Evolutionary conservation across 768 basidiomycete species (phyloP).

Genomic region (Leccinum olivaceopallidum): DNA sequence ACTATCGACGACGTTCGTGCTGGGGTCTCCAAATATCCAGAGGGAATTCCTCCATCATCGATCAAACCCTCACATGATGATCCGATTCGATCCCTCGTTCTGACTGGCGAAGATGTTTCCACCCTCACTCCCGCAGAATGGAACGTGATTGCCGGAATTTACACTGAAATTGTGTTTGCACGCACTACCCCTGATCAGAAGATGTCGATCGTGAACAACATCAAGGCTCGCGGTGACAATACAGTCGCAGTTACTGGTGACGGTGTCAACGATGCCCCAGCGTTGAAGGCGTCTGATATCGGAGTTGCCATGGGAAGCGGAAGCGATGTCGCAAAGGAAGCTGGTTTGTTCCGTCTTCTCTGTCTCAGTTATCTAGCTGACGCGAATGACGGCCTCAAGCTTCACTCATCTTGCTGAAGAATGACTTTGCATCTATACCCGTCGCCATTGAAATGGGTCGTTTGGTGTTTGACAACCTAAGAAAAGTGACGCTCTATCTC

Average conservation of each 20-base stretch:
- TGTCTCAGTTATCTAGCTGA: background rate
- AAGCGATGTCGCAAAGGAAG: conserved; percentile 54
- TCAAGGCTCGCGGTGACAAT: conserved; percentile 47
- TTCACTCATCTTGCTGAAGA: conserved; percentile 51
- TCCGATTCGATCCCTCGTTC: conserved; percentile 39
- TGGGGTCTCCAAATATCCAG: conserved; percentile 1
- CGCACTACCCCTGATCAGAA: conserved; percentile 60
- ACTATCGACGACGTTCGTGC: conserved; percentile 28
- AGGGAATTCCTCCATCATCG: background rate
- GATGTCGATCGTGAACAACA: conserved; percentile 54
- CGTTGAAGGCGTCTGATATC: conserved; percentile 53
- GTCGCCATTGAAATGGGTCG: conserved; percentile 60
- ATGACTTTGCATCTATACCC: conserved; percentile 58
- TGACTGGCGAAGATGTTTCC: conserved; percentile 47
- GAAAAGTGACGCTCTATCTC: conserved; percentile 47
- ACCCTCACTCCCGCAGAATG: conserved; percentile 38
- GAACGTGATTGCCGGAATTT: conserved; percentile 38
- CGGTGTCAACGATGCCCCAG: conserved; percentile 54
- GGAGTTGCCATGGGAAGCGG: conserved; percentile 54
- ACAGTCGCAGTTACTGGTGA: conserved; percentile 58
- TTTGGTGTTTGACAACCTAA: conserved; percentile 57
- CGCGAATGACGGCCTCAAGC: conserved; percentile 20
- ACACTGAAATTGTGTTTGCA: conserved; percentile 52
- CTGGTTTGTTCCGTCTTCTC: conserved; percentile 30
- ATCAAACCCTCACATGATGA: conserved; percentile 41